Base-by-base conservation (phyloP, 257 asterid species). In the Cordia subcordata region DNA sequence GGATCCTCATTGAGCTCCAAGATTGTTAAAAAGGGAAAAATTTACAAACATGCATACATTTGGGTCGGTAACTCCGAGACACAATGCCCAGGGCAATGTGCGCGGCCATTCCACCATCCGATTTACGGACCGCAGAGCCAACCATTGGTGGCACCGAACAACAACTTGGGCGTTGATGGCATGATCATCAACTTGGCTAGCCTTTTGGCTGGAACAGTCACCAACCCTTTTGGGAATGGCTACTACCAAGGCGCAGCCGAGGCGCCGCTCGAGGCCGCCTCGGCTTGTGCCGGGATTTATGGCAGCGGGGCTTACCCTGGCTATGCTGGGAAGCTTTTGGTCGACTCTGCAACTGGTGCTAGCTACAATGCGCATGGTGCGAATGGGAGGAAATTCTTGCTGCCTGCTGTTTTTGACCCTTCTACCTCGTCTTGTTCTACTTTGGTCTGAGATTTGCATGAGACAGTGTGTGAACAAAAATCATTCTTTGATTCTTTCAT, bases 31-130 rank as follows among this genome's bases (percentile, higher is more conserved):
- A 1, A 62, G 56, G 45, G 80, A 0, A 78, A 76, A 65, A 78
- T 63, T 23, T 58, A 76, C 75, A 81, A 72, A 49, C 81, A 71
- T 53, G 84, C 82, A 13, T 84, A 74, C 61, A 79, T 84, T 0
- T 81, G 88, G 80, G 88, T 81, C 0, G 88, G 92, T 6, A 84
- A 84, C 21, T 81, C 86, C 0, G 82, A 70, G 67, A 65, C 45
- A 1, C 82, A 72, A 57, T 84, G 86, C 61, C 79, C 85, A 0
- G 92, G 82, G 2, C 73, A 69, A 60, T 83, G 86, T 57, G 84
- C 88, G 0, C 79, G 88, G 92, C 92, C 92, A 0, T 81, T 83
- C 53, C 83, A 83, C 46, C 82, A 76, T 68, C 87, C 91, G 52
- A 65, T 54, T 12, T 83, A 81, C 53, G 91, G 85, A 13, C 91